Percentiles rank a stretch among this genome's conserved stretches.
phyloP scores from a whole-genome alignment of 352 stramenopile genomes.

The Phytopythium helicoides region DNA sequence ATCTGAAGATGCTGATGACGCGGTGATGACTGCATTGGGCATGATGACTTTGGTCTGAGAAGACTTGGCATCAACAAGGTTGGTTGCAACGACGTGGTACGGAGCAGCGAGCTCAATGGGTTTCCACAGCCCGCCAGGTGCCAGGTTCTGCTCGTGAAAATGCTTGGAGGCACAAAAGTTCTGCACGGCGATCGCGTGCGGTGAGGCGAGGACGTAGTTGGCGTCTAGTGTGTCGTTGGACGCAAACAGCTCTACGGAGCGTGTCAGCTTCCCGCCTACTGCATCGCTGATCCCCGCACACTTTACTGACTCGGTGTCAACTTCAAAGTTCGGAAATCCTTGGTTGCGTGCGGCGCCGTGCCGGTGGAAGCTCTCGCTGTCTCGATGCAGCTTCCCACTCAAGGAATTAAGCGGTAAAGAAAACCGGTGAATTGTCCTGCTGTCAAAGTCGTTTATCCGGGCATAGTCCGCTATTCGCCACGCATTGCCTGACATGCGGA shows the following conservation, averaged over 20 bases:
- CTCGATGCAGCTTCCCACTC: conserved; percentile 51
- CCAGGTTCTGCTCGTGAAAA: conserved; percentile 22
- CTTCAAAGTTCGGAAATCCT: conserved; percentile 52
- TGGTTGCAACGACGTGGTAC: conserved; percentile 2
- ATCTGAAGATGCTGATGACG: too few species aligned
- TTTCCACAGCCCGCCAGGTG: conserved; percentile 37
- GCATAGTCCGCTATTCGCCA: conserved; percentile 30
- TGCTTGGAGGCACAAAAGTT: conserved; percentile 49
- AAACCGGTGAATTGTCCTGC: conserved; percentile 3
- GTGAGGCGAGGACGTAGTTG: conserved; percentile 67
- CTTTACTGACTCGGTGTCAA: conserved; percentile 23
- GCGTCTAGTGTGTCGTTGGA: conserved; percentile 58
- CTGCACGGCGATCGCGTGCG: conserved; percentile 40
- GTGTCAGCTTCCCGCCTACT: not conserved
- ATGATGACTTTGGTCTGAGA: not conserved
- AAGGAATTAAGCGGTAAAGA: not conserved
- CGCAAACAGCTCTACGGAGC: conserved; percentile 45
- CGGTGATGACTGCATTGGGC: too few species aligned
- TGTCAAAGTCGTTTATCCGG: not conserved
- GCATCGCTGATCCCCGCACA: conserved; percentile 3
- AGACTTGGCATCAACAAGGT: not conserved
- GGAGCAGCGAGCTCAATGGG: conserved; percentile 28
- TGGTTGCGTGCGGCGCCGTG: conserved; percentile 49
- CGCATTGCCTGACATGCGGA: conserved; percentile 31
- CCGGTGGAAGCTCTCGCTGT: conserved; percentile 47